phyloP scores from a whole-genome alignment of 2,329 filamentous ascomycete species.

The Neonectria punicea region DNA sequence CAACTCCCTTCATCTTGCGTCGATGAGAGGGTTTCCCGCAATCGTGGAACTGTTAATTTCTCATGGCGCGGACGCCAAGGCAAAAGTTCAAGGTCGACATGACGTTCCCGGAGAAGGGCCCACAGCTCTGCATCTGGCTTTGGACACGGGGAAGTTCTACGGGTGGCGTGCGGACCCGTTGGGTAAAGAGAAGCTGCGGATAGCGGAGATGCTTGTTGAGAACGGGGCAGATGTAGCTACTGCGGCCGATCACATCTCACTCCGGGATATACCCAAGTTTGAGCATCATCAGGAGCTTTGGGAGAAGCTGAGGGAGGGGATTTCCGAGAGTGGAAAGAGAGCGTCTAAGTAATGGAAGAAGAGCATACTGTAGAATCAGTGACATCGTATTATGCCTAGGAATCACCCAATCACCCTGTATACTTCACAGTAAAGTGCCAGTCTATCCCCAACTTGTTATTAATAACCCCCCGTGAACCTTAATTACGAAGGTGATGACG shows the following conservation, averaged over 20 bases:
- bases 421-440: too few relatives aligned
- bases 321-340: neutral
- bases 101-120: neutral
- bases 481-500: neutral
- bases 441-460: neutral
- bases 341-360: neutral
- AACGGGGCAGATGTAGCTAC: neutral
- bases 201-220: slow-evolving; percentile 1
- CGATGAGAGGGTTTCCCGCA: neutral
- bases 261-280: neutral
- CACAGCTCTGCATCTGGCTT: slow-evolving; percentile 1
- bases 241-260: neutral
- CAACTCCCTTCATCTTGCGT: neutral
- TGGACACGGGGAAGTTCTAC: neutral
- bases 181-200: neutral
- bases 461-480: neutral
- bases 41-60: neutral
- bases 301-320: slow-evolving; percentile 1
- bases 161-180: neutral
- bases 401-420: too few relatives aligned
- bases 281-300: neutral
- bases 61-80: neutral
- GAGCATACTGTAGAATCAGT: too few relatives aligned
- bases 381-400: too few relatives aligned
- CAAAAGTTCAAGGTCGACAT: neutral